Percentiles rank a stretch among this genome's conserved stretches.
Evolutionary conservation across 306 rosid genomes (phyloP).

Genomic region (Quercus engelmannii): DNA sequence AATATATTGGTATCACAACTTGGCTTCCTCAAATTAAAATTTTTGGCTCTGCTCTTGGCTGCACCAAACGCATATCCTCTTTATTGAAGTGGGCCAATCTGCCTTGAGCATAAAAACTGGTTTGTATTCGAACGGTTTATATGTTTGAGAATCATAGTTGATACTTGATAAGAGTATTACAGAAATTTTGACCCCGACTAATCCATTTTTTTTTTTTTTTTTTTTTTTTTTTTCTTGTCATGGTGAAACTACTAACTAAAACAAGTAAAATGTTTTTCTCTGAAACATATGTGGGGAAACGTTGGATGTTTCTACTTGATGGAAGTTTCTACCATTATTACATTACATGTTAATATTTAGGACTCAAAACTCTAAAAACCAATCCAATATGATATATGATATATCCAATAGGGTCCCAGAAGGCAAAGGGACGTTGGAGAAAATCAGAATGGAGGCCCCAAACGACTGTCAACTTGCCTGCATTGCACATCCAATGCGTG

Average conservation of each 20-base stretch:
- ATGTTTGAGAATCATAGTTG: too few relatives aligned
- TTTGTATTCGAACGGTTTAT: too few relatives aligned
- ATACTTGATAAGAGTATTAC: too few relatives aligned
- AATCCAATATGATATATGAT: conserved; percentile 25
- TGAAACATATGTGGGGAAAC: background rate
- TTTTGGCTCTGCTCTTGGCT: fast-evolving
- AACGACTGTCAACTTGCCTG: conserved; percentile 44
- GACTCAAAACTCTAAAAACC: conserved; percentile 35
- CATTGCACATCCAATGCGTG: conserved; percentile 74
- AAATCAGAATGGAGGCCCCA: conserved; percentile 49
- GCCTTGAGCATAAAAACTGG: too few relatives aligned
- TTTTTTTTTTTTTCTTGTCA: background rate
- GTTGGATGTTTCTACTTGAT: conserved; percentile 3
- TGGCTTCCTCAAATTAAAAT: too few relatives aligned
- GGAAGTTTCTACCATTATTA: conserved; percentile 20
- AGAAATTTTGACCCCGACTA: background rate
- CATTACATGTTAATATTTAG: conserved; percentile 29
- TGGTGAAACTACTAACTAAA: background rate
- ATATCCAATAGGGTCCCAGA: conserved; percentile 43
- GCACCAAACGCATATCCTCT: too few relatives aligned
- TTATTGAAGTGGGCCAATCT: too few relatives aligned
- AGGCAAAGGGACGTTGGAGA: background rate
- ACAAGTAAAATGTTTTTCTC: background rate
- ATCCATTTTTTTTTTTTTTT: background rate
- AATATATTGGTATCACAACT: too few relatives aligned